Conservation (phyloP, 108 stramenopile genomes). For the Conticribra weissflogii region DNA sequence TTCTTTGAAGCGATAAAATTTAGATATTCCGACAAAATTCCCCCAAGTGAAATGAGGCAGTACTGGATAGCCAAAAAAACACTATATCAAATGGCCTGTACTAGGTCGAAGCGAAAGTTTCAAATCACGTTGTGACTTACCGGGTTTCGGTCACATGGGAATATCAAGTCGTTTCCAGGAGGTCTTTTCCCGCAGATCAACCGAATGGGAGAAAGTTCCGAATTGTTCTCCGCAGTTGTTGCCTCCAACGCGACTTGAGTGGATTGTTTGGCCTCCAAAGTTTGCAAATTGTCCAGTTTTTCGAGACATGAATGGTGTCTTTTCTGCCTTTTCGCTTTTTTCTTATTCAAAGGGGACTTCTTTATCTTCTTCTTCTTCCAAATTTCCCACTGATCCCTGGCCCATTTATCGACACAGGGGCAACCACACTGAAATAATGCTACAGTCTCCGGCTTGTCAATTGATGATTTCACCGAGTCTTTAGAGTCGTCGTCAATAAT, state of each 20-base stretch:
- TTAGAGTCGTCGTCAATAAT: background rate
- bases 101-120: background rate
- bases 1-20: background rate
- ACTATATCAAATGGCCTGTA: too few species aligned
- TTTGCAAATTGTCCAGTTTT: slow-evolving; percentile 4
- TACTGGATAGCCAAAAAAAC: too few species aligned
- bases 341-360: slow-evolving; percentile 15
- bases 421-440: slow-evolving; percentile 27
- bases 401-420: slow-evolving; percentile 37
- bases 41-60: too few species aligned
- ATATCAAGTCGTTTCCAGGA: slow-evolving; percentile 7
- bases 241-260: background rate
- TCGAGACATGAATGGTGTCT: slow-evolving; percentile 18
- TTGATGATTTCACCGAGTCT: background rate
- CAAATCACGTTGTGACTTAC: slow-evolving; percentile 3
- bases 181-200: slow-evolving; percentile 23
- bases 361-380: slow-evolving; percentile 23
- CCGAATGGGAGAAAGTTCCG: background rate
- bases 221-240: background rate
- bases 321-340: slow-evolving; percentile 32
- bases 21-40: too few species aligned
- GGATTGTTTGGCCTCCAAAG: background rate
- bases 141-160: slow-evolving; percentile 67
- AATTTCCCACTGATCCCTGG: slow-evolving; percentile 19
- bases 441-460: background rate